Percentiles rank a stretch among this genome's conserved stretches.
These are phyloP conservation scores for Pisolithus thermaeus DNA, from an alignment of 1,284 basidiomycete genomes.

Conservation along the genomic window DNA sequence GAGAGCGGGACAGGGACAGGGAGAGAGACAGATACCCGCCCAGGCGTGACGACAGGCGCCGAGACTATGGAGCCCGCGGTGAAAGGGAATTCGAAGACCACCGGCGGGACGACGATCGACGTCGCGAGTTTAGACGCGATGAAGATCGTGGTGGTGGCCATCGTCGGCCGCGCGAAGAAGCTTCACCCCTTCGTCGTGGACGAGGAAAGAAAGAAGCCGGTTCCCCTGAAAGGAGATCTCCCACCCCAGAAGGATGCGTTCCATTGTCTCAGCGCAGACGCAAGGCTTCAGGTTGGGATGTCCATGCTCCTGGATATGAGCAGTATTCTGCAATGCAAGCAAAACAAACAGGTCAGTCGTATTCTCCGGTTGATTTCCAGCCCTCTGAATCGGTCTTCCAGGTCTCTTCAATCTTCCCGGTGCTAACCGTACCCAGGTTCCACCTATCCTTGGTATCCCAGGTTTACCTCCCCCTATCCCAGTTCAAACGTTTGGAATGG, in stretches of 20 bases:
- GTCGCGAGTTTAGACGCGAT: conserved; percentile 45
- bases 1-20: conserved; percentile 41
- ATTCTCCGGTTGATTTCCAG: not conserved
- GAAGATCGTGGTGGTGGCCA: conserved; percentile 29
- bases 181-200: conserved; percentile 33
- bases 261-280: conserved; percentile 83
- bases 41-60: conserved; percentile 38
- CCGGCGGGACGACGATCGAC: conserved; percentile 41
- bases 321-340: conserved; percentile 93
- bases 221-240: conserved; percentile 76
- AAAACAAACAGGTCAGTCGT: conserved; percentile 82
- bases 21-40: conserved; percentile 34
- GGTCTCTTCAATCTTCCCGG: conserved; percentile 92
- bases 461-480: conserved; percentile 79
- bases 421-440: conserved; percentile 82
- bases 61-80: conserved; percentile 34
- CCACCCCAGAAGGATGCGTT: conserved; percentile 82
- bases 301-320: conserved; percentile 92
- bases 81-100: conserved; percentile 40
- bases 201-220: conserved; percentile 49
- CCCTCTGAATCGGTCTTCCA: conserved; percentile 23
- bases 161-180: conserved; percentile 34
- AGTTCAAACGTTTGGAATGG: conserved; percentile 78
- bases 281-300: conserved; percentile 92
- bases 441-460: conserved; percentile 72